Percentiles rank a stretch among this genome's conserved stretches.
Evolutionary conservation across 495 filamentous ascomycete species (phyloP).

Genomic region (Penicillium samsonianum): DNA sequence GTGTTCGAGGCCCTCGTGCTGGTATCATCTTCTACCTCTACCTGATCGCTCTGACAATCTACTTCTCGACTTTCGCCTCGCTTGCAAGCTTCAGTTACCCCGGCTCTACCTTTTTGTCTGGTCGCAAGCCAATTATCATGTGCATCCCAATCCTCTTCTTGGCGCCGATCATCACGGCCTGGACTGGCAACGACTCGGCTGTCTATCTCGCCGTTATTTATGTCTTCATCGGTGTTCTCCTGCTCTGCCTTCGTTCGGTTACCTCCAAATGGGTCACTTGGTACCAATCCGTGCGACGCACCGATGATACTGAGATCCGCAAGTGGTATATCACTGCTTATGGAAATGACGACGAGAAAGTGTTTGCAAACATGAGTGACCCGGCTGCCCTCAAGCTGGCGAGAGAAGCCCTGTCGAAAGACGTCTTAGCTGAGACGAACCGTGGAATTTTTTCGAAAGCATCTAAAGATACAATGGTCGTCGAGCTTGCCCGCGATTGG

Average conservation of each 20-base stretch:
- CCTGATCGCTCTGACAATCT: constrained; percentile 49
- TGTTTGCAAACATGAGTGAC: constrained; percentile 42
- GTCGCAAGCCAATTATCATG: constrained; percentile 46
- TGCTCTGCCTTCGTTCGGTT: constrained; percentile 47
- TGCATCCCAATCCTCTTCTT: constrained; percentile 52
- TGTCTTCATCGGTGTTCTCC: constrained; percentile 43
- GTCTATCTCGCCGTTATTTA: constrained; percentile 53
- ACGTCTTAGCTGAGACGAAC: constrained; percentile 45
- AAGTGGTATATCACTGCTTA: constrained; percentile 48
- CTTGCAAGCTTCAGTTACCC: constrained; percentile 60
- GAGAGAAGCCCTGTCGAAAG: constrained; percentile 46
- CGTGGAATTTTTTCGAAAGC: constrained; percentile 44
- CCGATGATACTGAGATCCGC: constrained; percentile 50
- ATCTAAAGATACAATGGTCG: constrained; percentile 48
- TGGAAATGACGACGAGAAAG: constrained; percentile 37
- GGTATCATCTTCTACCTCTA: constrained; percentile 55
- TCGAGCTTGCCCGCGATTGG: constrained; percentile 53
- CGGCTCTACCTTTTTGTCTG: constrained; percentile 53
- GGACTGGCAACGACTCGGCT: constrained; percentile 45
- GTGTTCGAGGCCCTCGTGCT: constrained; percentile 37
- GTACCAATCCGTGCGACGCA: constrained; percentile 48
- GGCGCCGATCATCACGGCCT: constrained; percentile 49
- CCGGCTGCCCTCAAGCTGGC: constrained; percentile 49
- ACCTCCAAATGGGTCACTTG: constrained; percentile 55
- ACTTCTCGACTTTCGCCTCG: constrained; percentile 52